These are phyloP conservation scores for Guadua angustifolia DNA, from an alignment of 176 grass and related monocot genomes.

Conservation along the genomic window DNA sequence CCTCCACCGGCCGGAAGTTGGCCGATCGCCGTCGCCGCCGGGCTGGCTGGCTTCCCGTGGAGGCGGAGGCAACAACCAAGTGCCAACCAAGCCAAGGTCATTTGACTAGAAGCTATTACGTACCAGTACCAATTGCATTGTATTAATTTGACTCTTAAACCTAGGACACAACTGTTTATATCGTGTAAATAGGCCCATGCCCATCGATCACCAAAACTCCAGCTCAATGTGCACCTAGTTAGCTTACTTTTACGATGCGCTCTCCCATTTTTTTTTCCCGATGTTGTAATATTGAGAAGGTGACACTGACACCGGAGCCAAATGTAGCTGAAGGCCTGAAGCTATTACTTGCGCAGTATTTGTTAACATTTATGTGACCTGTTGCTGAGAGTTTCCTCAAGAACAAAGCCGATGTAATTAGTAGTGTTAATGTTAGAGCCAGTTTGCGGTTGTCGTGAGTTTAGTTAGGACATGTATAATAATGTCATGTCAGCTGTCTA, in stretches of 20 bases:
- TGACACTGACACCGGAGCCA: neutral
- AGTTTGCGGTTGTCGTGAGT: too few species aligned
- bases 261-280: neutral
- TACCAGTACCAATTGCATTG: neutral
- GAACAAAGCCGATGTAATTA: neutral
- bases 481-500: too few species aligned
- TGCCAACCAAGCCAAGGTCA: neutral
- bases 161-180: neutral
- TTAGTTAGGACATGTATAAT: too few species aligned
- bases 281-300: neutral
- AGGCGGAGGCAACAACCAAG: conserved; percentile 37
- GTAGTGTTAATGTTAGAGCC: too few species aligned
- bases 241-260: neutral
- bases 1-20: conserved; percentile 36
- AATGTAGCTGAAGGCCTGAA: neutral
- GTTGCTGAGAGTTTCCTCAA: neutral
- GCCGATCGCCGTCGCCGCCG: conserved; percentile 35
- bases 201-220: neutral
- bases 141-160: too few species aligned
- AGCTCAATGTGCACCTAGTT: neutral
- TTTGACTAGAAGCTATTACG: conserved; percentile 7
- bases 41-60: conserved; percentile 29
- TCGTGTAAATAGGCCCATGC: neutral
- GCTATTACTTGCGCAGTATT: neutral
- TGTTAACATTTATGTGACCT: neutral